Base-by-base conservation (phyloP, 2,329 filamentous ascomycete species). In the Ceratocystis huliohia region DNA sequence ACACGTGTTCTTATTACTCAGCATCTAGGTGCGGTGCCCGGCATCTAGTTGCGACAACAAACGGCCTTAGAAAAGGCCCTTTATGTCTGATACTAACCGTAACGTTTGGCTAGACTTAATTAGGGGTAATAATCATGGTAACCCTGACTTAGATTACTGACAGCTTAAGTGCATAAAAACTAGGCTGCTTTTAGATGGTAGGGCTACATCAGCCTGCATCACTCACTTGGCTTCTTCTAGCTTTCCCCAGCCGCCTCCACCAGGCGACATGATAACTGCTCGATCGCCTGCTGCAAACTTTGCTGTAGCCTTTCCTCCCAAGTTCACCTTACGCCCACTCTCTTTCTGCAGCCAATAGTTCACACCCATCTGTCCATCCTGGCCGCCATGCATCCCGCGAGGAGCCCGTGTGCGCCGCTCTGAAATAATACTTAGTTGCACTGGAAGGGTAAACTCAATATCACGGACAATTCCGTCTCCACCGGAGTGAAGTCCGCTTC, bases 321-420 rank as follows among this genome's bases (percentile, higher is more conserved):
- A 73, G 71, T 89, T 91, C 72, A 92, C 86, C 64, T 80, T 78
- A 48, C 86, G 77, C 73, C 86, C 81, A 73, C 85, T 78, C 65
- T 93, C 86, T 68, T 83, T 87, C 6, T 89, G 80, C 41, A 95
- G 86, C 93, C 93, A 97, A 59, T 95, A 78, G 71, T 97, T 97
- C 69, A 92, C 77, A 0, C 93, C 93, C 63, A 88, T 87, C 70
- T 84, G 77, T 0, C 85, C 93, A 69, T 93, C 88, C 66, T 86
- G 87, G 2, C 93, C 93, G 0, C 93, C 93, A 25, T 85, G 86
- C 68, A 96, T 80, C 0, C 93, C 92, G 20, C 76, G 76, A 0
- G 77, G 89, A 59, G 83, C 83, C 71, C 89, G 89, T 0, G 92
- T 88, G n/a, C 89, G 78, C 13, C 89, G 75, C 75, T 94, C 89